phyloP scores from a whole-genome alignment of 2,329 filamentous ascomycete species.

The Furcasterigmium furcatum region DNA sequence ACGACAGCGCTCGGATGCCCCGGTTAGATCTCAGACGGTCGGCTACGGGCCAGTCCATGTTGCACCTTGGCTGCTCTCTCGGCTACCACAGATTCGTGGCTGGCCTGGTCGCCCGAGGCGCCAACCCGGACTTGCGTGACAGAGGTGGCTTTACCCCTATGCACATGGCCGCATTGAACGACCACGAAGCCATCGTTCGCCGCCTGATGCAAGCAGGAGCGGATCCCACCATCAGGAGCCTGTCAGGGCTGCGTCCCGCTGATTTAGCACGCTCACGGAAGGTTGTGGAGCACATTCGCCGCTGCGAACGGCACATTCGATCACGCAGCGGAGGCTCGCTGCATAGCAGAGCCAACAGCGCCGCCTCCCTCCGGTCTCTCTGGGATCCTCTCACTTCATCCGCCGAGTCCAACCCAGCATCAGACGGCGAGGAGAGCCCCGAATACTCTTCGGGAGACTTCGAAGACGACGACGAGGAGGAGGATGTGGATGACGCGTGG shows the following conservation, averaged over 20 bases:
- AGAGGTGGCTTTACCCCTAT: constrained; percentile 78
- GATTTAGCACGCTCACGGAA: constrained; percentile 67
- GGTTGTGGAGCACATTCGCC: constrained; percentile 61
- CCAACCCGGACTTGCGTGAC: constrained; percentile 71
- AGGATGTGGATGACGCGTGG: constrained; percentile 28
- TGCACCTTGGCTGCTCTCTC: constrained; percentile 74
- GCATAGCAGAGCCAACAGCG: constrained; percentile 62
- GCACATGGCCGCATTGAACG: constrained; percentile 76
- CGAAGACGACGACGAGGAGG: constrained; percentile 37
- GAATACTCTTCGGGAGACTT: constrained; percentile 44
- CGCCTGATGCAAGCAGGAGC: constrained; percentile 71
- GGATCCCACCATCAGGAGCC: constrained; percentile 65
- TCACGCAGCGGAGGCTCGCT: constrained; percentile 63
- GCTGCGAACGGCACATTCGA: constrained; percentile 58
- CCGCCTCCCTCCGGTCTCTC: constrained; percentile 62
- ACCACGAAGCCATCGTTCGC: constrained; percentile 72
- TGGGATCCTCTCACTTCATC: constrained; percentile 51
- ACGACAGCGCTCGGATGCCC: constrained; percentile 66
- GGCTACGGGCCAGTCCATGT: constrained; percentile 70
- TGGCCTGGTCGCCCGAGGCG: constrained; percentile 73
- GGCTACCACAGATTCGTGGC: constrained; percentile 75
- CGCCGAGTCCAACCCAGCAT: background rate
- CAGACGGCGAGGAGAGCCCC: constrained; percentile 30
- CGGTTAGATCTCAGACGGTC: constrained; percentile 62
- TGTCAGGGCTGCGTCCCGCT: constrained; percentile 66